A percentile compares a stretch with the other conserved stretches of the same genome.
Conservation (phyloP, 768 basidiomycete genomes). For the Dictyophora rubrovolvata region DNA sequence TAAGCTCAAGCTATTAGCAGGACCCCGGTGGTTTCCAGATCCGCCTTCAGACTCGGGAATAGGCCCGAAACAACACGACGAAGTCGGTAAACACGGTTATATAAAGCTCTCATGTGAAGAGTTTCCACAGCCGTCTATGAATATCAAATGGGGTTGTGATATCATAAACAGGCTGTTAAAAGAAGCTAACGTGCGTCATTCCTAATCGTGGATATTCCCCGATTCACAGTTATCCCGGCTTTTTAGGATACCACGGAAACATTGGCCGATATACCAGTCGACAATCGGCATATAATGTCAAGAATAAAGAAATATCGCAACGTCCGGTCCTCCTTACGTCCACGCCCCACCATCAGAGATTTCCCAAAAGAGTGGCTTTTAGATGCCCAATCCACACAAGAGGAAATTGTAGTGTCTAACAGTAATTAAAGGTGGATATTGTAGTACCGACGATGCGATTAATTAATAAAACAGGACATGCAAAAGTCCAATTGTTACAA, state of each 20-base stretch:
- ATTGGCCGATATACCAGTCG: slow-evolving; percentile 65
- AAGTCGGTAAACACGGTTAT: slow-evolving; percentile 58
- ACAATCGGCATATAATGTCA: slow-evolving; percentile 68
- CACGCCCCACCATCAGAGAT: slow-evolving; percentile 59
- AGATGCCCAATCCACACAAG: not conserved
- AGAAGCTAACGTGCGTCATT: slow-evolving; percentile 72
- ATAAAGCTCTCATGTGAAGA: slow-evolving; percentile 88
- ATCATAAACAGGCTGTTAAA: slow-evolving; percentile 63
- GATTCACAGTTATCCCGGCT: slow-evolving; percentile 10
- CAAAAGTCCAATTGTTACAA: too few relatives aligned
- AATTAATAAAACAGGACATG: too few relatives aligned
- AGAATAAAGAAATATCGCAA: slow-evolving; percentile 62
- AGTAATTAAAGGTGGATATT: not conserved
- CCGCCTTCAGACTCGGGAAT: slow-evolving; percentile 65
- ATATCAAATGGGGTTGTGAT: slow-evolving; percentile 92
- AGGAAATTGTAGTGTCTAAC: too few relatives aligned
- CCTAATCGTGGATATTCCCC: slow-evolving; percentile 5
- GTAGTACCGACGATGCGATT: too few relatives aligned
- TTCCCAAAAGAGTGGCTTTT: slow-evolving; percentile 86
- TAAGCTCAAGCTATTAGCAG: slow-evolving; percentile 83
- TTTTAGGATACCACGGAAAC: slow-evolving; percentile 31
- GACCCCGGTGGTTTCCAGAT: slow-evolving; percentile 72
- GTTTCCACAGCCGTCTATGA: slow-evolving; percentile 74
- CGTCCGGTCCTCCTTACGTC: slow-evolving; percentile 38
- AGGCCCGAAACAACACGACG: slow-evolving; percentile 24